Percentiles rank a stretch among this genome's conserved stretches.
Evolutionary conservation across 169 alveolate species (phyloP).

Genomic region (Plasmodium ovale): DNA sequence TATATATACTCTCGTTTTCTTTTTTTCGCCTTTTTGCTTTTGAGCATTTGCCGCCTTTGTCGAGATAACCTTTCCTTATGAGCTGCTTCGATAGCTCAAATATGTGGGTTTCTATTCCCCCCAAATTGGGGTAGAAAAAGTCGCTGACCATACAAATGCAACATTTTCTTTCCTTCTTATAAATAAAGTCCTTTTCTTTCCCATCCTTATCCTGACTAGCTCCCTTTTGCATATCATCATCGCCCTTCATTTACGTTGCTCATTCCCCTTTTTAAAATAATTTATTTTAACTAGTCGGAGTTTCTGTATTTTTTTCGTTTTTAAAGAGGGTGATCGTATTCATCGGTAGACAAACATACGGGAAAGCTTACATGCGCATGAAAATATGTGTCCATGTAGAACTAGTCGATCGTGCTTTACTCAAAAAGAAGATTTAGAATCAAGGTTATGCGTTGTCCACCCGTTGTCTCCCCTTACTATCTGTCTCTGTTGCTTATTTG

Average conservation of each 20-base stretch:
- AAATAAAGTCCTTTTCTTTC: neutral
- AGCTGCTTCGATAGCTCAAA: constrained; percentile 95
- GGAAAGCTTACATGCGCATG: neutral
- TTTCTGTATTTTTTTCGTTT: neutral
- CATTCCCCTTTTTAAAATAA: too few relatives aligned
- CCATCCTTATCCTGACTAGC: neutral
- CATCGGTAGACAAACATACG: neutral
- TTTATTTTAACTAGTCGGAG: neutral
- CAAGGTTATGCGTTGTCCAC: too few relatives aligned
- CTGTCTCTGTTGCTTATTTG: too few relatives aligned
- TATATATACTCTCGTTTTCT: neutral
- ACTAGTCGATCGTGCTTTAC: too few relatives aligned
- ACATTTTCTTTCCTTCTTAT: constrained; percentile 61
- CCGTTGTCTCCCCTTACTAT: too few relatives aligned
- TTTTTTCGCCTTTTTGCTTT: neutral
- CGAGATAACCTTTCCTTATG: constrained; percentile 86
- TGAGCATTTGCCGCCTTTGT: neutral
- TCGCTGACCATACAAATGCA: constrained; percentile 85
- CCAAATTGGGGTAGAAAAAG: constrained; percentile 96
- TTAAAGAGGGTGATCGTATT: too few relatives aligned
- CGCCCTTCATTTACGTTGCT: neutral
- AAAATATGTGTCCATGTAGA: neutral
- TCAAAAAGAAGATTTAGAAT: too few relatives aligned
- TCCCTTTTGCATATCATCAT: neutral
- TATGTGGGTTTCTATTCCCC: constrained; percentile 99